These are phyloP conservation scores for Cladorrhinum sp. DNA, from an alignment of 2,329 filamentous ascomycete genomes.

Conservation along the genomic window DNA sequence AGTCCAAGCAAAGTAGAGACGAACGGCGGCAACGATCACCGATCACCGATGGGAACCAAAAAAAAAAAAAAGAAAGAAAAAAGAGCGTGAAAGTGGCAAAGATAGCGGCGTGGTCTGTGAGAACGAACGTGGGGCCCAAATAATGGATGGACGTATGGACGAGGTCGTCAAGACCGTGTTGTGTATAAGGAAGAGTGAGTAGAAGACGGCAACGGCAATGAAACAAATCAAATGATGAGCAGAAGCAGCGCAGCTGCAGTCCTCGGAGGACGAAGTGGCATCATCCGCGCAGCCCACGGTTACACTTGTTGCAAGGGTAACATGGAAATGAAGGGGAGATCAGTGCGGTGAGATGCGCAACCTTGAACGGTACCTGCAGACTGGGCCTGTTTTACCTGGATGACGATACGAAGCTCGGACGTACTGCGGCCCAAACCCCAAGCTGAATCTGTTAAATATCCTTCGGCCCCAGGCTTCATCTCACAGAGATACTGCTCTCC, in stretches of 20 bases:
- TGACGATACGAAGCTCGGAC: constrained; percentile 1
- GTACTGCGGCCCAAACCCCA: background rate
- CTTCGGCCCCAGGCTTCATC: background rate
- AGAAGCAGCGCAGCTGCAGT: background rate
- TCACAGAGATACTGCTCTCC: background rate
- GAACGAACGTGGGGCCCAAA: background rate
- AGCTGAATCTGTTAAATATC: background rate
- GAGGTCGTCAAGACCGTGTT: background rate
- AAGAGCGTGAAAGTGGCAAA: background rate
- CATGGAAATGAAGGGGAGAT: background rate
- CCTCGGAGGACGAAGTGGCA: background rate
- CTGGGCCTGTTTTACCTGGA: constrained; percentile 2
- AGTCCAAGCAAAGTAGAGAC: background rate
- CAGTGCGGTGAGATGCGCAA: background rate
- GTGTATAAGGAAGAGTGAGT: background rate
- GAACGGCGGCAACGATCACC: background rate
- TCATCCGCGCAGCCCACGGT: background rate
- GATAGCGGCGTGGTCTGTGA: background rate
- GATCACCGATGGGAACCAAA: background rate
- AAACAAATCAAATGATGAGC: background rate
- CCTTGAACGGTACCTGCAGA: background rate
- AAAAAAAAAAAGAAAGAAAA: background rate
- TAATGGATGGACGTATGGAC: background rate
- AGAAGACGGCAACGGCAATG: background rate
- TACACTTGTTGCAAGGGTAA: background rate